Percentiles rank a stretch among this genome's conserved stretches.
Evolutionary conservation across 768 basidiomycete genomes (phyloP).

Genomic region (Mrakia frigida): DNA sequence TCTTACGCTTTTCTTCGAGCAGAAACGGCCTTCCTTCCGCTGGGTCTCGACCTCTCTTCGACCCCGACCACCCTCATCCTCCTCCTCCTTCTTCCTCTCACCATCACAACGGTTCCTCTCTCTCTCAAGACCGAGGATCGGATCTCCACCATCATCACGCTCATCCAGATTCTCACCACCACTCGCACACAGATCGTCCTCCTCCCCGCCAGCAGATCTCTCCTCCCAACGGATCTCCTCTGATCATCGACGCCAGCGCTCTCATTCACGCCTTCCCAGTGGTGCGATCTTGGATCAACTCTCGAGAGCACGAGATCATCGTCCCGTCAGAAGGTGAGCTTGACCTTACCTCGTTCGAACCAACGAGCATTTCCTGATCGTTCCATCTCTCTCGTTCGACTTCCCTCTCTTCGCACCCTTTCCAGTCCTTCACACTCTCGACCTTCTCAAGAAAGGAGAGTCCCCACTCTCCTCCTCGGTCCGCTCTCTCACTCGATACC

Average conservation of each 20-base stretch:
- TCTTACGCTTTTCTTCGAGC: not conserved
- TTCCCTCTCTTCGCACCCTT: constrained; percentile 3
- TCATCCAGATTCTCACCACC: not conserved
- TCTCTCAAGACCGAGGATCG: too few species aligned
- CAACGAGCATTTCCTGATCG: not conserved
- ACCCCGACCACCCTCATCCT: not conserved
- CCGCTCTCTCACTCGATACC: constrained; percentile 76
- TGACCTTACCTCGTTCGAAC: not conserved
- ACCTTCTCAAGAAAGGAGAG: constrained; percentile 85
- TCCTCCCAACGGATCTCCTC: not conserved
- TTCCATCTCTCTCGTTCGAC: not conserved
- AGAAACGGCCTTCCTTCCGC: constrained; percentile 2
- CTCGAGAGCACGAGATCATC: constrained; percentile 54
- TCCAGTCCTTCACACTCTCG: constrained; percentile 83
- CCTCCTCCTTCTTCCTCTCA: not conserved
- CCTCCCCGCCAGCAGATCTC: not conserved
- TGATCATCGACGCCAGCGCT: constrained; percentile 8
- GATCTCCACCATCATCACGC: not conserved
- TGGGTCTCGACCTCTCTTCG: constrained; percentile 3
- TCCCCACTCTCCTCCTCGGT: constrained; percentile 72
- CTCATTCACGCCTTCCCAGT: constrained; percentile 11
- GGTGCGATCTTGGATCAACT: not conserved
- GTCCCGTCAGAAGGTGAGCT: constrained; percentile 80
- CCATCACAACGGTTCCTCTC: not conserved
- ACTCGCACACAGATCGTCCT: not conserved